Evolutionary conservation across 345 rosid genomes (phyloP).

Genomic region (Gossypium turneri): DNA sequence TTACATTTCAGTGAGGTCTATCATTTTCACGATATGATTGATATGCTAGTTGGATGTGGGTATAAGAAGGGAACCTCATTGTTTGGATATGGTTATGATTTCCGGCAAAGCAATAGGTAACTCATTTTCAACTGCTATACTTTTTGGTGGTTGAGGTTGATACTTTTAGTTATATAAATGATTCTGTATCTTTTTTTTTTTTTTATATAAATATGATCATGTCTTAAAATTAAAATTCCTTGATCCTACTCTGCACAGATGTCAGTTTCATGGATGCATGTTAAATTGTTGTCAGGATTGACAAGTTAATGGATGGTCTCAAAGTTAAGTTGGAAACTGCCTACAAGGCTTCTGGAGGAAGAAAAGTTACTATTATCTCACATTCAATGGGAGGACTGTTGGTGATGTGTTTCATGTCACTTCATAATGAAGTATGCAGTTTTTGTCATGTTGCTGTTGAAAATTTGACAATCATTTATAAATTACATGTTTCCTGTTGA

Average conservation of each 20-base stretch:
- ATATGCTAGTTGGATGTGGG: constrained; percentile 69
- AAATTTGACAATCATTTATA: constrained; percentile 9
- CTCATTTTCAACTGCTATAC: background rate
- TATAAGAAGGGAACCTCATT: constrained; percentile 78
- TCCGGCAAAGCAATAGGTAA: constrained; percentile 88
- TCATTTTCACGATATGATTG: constrained; percentile 89
- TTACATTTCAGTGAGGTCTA: constrained; percentile 57
- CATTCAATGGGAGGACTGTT: constrained; percentile 93
- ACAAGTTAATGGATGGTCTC: constrained; percentile 57
- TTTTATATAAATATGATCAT: background rate
- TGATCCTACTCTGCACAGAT: constrained; percentile 5
- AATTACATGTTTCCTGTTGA: background rate
- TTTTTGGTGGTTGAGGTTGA: constrained; percentile 3
- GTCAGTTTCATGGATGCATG: constrained; percentile 1
- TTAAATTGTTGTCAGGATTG: constrained; percentile 45
- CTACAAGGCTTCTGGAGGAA: constrained; percentile 57
- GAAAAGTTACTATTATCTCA: constrained; percentile 72
- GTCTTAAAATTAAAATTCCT: background rate
- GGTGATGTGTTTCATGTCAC: constrained; percentile 68
- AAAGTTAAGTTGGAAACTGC: constrained; percentile 68
- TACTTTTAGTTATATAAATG: background rate
- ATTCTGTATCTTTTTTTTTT: background rate
- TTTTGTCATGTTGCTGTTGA: constrained; percentile 14
- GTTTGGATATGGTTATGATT: constrained; percentile 89
- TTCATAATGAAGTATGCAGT: constrained; percentile 56